Conservation (phyloP, 352 stramenopile genomes). For the Pythium phragmitis region DNA sequence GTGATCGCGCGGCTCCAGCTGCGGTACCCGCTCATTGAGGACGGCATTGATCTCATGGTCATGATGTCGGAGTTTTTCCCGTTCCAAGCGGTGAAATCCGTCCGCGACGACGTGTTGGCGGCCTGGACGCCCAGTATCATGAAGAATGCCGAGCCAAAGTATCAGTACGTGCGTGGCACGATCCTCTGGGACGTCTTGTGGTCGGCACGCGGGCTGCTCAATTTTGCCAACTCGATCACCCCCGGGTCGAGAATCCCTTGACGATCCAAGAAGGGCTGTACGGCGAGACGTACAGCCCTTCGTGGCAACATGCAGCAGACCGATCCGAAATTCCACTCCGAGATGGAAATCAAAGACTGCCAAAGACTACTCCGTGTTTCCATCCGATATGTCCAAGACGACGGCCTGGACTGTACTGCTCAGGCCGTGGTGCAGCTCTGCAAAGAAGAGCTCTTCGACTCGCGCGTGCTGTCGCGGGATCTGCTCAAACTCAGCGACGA, state of each 20-base stretch:
- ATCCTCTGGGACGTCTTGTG: slow-evolving; percentile 4
- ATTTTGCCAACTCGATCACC: slow-evolving; percentile 7
- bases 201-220: not conserved
- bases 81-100: not conserved
- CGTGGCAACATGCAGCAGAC: not conserved
- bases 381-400: not conserved
- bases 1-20: slow-evolving; percentile 29
- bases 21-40: slow-evolving; percentile 17
- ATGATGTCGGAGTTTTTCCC: slow-evolving; percentile 12
- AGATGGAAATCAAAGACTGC: not conserved
- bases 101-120: slow-evolving; percentile 3
- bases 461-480: slow-evolving; percentile 32
- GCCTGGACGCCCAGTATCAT: not conserved
- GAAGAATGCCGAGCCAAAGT: not conserved
- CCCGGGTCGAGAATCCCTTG: not conserved
- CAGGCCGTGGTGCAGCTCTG: slow-evolving; percentile 13
- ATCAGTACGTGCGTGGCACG: slow-evolving; percentile 6
- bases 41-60: slow-evolving; percentile 6
- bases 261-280: not conserved
- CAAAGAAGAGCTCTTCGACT: slow-evolving; percentile 31
- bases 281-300: slow-evolving; percentile 10
- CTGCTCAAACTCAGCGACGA: slow-evolving; percentile 34
- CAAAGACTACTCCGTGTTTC: slow-evolving; percentile 29
- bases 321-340: not conserved
- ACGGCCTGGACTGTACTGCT: slow-evolving; percentile 10